Conservation (phyloP, 805 yeast genomes). For the Yamadazyma endophytica region DNA sequence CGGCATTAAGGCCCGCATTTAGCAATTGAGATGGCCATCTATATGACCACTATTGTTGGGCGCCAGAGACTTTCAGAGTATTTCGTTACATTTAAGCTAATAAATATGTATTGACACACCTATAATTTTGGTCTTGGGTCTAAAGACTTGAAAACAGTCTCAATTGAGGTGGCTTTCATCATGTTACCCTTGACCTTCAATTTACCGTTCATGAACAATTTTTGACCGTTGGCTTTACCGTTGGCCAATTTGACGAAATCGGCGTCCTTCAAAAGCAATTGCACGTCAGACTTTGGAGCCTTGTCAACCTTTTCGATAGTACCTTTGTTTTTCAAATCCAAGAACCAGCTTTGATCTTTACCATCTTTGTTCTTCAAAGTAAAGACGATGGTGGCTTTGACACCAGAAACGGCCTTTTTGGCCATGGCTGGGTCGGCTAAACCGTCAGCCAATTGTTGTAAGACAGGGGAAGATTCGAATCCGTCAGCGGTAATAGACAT, state of each 20-base stretch:
- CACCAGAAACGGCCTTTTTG: constrained; percentile 40
- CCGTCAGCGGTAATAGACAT: constrained; percentile 33
- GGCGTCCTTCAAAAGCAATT: constrained; percentile 59
- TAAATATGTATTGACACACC: no score
- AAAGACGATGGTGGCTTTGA: constrained; percentile 62
- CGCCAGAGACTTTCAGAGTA: no score
- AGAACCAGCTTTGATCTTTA: constrained; percentile 57
- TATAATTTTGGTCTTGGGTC: constrained; percentile 44
- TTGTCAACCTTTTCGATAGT: constrained; percentile 36
- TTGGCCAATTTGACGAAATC: constrained; percentile 67
- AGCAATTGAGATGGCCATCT: no score
- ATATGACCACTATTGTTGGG: no score
- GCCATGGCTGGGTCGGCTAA: constrained; percentile 30
- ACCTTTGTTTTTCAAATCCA: constrained; percentile 66
- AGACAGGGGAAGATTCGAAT: constrained; percentile 41
- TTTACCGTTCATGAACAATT: constrained; percentile 78
- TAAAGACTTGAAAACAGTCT: constrained; percentile 54
- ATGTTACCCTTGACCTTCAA: constrained; percentile 86
- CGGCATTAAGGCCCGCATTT: no score
- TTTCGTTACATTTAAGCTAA: no score
- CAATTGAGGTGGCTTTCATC: constrained; percentile 82
- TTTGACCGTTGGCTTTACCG: constrained; percentile 83
- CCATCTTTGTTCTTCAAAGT: constrained; percentile 62
- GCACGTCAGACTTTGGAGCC: constrained; percentile 57
- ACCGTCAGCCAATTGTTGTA: constrained; percentile 35